Evolutionary conservation across 192 early-diverging fungal genomes (phyloP), one percentile per base, ranked within the genome.

Genomic region (Coemansia sp.): DNA sequence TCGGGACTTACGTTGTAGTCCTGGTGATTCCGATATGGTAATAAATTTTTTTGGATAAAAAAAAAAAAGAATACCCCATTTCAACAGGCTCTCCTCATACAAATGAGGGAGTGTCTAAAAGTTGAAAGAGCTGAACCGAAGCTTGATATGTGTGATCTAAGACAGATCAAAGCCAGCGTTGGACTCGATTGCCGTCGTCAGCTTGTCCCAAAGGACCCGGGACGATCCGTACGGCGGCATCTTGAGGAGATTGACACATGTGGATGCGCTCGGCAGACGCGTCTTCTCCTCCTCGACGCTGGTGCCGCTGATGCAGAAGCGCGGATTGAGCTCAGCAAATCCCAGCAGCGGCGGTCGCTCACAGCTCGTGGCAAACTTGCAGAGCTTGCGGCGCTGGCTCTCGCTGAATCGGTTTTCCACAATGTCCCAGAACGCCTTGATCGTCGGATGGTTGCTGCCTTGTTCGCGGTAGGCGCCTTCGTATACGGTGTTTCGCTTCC

Each of bases 321-420:
- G 45, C 17, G 79, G 79, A 25, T 66, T 72, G 45, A 82, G 71
- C 59, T 90, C 87, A 3, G 41, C 43, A 65, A 99, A 99, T 7
- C 96, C 96, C 40, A 99, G 72, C 50, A 99, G 66, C 22, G 96
- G 96, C 22, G 94, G 93, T 42, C 96, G 74, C 38, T 90, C 85
- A 68, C 95, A 97, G 60, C 89, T 91, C 5, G 96, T 99, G 9
- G 95, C 87, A 85, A 99, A 99, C 68, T 90, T 90, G 43, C 96
- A 81, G 59, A 92, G 77, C 33, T 62, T 54, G n/a, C 78, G 60
- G 19, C 77, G 66, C 62, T 91, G 81, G 35, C 70, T 75, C 43
- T 87, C 81, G 9, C 38, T 58, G 29, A 90, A 66, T 32, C 54
- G 61, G 14, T 70, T 36, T 43, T 66, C 69, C 5, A 92, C 84